Evolutionary conservation across 345 rosid species (phyloP).

Genomic region (Rubroshorea leprosula): DNA sequence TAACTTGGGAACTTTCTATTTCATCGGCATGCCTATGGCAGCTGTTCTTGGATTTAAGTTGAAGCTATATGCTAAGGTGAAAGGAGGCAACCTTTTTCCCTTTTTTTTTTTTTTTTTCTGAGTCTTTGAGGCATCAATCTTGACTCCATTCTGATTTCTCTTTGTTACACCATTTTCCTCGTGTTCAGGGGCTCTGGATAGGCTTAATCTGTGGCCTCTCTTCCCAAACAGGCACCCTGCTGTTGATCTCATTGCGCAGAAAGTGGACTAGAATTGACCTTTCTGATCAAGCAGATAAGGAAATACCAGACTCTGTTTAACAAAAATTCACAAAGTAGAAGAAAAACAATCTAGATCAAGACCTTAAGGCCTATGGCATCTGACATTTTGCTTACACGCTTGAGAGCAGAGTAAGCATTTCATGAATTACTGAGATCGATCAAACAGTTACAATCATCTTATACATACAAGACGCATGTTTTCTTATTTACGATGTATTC

Average conservation of each 20-base stretch:
- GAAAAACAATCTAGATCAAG: too few relatives aligned
- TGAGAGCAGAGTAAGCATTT: too few relatives aligned
- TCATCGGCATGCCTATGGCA: conserved; percentile 49
- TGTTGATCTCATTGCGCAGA: conserved; percentile 32
- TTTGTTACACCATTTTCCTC: neutral
- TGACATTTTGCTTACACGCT: too few relatives aligned
- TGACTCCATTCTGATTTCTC: too few relatives aligned
- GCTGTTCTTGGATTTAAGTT: conserved; percentile 47
- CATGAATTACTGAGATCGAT: too few relatives aligned
- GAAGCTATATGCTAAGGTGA: conserved; percentile 43
- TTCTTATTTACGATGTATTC: too few relatives aligned
- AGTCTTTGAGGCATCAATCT: too few relatives aligned
- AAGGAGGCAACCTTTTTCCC: neutral
- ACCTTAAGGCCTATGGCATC: too few relatives aligned
- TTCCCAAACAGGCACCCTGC: conserved; percentile 37
- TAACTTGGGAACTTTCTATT: conserved; percentile 45
- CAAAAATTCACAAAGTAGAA: too few relatives aligned
- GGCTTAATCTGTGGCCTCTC: conserved; percentile 59
- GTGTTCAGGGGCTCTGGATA: conserved; percentile 57
- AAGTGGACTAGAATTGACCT: conserved; percentile 41
- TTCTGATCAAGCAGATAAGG: neutral
- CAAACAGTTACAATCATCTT: too few relatives aligned
- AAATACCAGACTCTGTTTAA: neutral
- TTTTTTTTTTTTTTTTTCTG: neutral
- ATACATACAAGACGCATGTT: too few relatives aligned